phyloP scores from a whole-genome alignment of 2,329 filamentous ascomycete species.

The Pseudocercospora eumusae region DNA sequence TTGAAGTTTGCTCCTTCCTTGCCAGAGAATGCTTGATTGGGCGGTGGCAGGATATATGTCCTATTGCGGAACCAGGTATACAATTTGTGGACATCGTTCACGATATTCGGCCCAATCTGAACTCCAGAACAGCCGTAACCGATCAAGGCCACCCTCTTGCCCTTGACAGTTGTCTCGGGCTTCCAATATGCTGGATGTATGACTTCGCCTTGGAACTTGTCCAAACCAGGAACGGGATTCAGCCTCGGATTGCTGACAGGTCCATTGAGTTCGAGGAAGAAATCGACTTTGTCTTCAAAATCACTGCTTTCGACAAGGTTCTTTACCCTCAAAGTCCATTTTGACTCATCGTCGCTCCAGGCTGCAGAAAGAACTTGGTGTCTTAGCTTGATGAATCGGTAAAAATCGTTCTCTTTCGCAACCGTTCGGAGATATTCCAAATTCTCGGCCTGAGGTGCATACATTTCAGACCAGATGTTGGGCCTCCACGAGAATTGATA shows the following conservation, averaged over 20 bases:
- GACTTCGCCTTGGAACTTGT: slow-evolving; percentile 21
- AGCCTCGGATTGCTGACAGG: slow-evolving; percentile 25
- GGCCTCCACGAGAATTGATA: slow-evolving; percentile 42
- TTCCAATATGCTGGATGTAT: slow-evolving; percentile 21
- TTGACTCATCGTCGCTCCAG: slow-evolving; percentile 25
- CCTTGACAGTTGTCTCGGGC: slow-evolving; percentile 14
- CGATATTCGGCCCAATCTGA: slow-evolving; percentile 28
- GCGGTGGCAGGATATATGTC: slow-evolving; percentile 28
- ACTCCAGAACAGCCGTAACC: slow-evolving; percentile 29
- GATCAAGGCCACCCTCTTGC: slow-evolving; percentile 19
- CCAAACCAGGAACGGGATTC: slow-evolving; percentile 17
- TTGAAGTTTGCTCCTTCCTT: slow-evolving; percentile 30
- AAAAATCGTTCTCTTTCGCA: slow-evolving; percentile 27
- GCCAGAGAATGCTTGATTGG: slow-evolving; percentile 26
- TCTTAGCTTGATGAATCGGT: slow-evolving; percentile 26
- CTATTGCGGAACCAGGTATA: slow-evolving; percentile 32
- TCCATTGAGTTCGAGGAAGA: slow-evolving; percentile 31
- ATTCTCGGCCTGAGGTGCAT: slow-evolving; percentile 29
- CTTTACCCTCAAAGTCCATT: slow-evolving; percentile 25
- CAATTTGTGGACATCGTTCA: slow-evolving; percentile 25
- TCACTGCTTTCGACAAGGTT: slow-evolving; percentile 11
- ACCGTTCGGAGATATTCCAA: slow-evolving; percentile 26
- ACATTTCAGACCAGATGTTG: slow-evolving; percentile 31
- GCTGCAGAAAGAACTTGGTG: slow-evolving; percentile 24
- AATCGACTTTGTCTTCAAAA: slow-evolving; percentile 26